phyloP scores from a whole-genome alignment of 1,139 yeast genomes.

The Magnusiomyces tetraspermus region DNA sequence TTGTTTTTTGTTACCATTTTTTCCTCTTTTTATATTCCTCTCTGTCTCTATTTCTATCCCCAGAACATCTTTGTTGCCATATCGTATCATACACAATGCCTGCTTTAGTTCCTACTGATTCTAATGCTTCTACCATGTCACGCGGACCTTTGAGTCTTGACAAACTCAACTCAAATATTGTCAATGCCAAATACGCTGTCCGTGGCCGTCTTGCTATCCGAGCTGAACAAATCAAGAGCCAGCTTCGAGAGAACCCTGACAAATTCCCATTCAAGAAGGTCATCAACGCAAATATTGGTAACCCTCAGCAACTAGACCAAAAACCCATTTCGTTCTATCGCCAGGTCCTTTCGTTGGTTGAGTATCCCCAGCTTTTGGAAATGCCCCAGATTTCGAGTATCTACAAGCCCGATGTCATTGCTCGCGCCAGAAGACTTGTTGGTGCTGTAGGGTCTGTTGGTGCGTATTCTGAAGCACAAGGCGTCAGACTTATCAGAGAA shows the following conservation, averaged over 20 bases:
- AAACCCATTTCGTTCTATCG: slow-evolving; percentile 91
- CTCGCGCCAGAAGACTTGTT: slow-evolving; percentile 56
- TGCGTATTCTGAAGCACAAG: slow-evolving; percentile 91
- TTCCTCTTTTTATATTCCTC: too few species aligned
- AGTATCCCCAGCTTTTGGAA: slow-evolving; percentile 64
- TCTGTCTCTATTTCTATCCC: too few species aligned
- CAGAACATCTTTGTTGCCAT: too few species aligned
- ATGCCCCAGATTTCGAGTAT: slow-evolving; percentile 26
- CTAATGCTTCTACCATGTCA: background rate
- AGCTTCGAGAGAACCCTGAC: slow-evolving; percentile 43
- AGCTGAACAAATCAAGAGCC: slow-evolving; percentile 70
- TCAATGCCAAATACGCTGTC: slow-evolving; percentile 89
- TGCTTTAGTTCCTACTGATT: background rate
- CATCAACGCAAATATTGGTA: slow-evolving; percentile 88
- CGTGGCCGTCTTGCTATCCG: slow-evolving; percentile 88
- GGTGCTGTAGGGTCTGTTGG: slow-evolving; percentile 72
- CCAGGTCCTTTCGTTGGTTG: slow-evolving; percentile 76
- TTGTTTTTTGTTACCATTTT: too few species aligned
- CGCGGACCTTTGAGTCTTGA: slow-evolving; percentile 23
- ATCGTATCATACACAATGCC: too few species aligned
- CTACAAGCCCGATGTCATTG: slow-evolving; percentile 66
- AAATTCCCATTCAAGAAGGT: slow-evolving; percentile 70
- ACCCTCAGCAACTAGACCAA: slow-evolving; percentile 94
- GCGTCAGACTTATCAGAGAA: slow-evolving; percentile 59
- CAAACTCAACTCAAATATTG: slow-evolving; percentile 63